Evolutionary conservation across 2,329 filamentous ascomycete species (phyloP), one percentile per base, ranked within the genome.

Genomic region (Pestalotiopsis sp.): DNA sequence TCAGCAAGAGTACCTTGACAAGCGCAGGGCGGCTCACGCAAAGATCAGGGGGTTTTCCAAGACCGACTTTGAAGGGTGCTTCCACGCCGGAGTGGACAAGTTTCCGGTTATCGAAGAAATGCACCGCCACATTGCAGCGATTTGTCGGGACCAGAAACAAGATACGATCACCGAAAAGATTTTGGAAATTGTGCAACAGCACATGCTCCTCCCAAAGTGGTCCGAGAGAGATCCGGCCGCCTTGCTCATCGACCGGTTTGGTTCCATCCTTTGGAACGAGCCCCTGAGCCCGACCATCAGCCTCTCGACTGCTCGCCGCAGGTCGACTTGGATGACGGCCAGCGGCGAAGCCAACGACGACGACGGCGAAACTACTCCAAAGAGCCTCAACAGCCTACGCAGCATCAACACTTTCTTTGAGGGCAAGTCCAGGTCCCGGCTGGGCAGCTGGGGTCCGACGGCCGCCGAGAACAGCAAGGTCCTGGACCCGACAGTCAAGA

Each of bases 121-220:
- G 67, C 72, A 73, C 45, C 20, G 13, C 56, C 57, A 7, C 17
- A 69, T 73, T 27, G 64, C 68, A n/a, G 23, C 68, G 1, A 38
- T 67, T 49, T 72, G 71, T 20, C 39, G 57, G 31, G 63, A 66
- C 9, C 27, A 52, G 17, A 20, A 20, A 45, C 31, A 61, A 6
- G 72, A 73, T 61, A 64, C 5, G 27, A 25, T 71, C n/a, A 73
- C 72, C 4, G 68, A 68, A 7, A 59, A 61, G 25, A 63, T 71
- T 23, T 60, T 73, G 2, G 70, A 67, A 13, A 64, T 72, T 14
- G 68, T 72, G 36, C 66, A 73, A 49, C 45, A 67, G 39, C 62
- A 72, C 38, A 73, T 73, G 72, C 23, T 73, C 17, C 59, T 69
- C 3, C 17, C 58, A 4, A 68, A 67, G 25, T 41, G 56, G 13